These are phyloP conservation scores for Ilex aquifolium DNA, from an alignment of 257 asterid genomes.

Conservation along the genomic window DNA sequence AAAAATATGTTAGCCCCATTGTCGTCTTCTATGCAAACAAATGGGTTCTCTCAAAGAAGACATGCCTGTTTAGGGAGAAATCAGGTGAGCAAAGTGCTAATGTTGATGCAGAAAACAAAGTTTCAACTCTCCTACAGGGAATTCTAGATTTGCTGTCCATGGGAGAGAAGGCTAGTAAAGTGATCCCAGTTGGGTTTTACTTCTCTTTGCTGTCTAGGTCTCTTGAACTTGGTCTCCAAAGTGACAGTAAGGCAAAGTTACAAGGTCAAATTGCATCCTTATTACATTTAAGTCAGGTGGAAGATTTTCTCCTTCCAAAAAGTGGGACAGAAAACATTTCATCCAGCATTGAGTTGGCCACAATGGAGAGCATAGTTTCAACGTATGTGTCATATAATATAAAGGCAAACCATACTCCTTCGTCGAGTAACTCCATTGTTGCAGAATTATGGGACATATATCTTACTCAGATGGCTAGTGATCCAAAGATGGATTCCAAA, in stretches of 20 bases:
- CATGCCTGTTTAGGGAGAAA: conserved; percentile 4
- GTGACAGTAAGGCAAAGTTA: conserved; percentile 44
- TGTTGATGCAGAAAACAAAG: conserved; percentile 11
- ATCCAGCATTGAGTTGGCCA: conserved; percentile 23
- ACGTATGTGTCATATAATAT: conserved; percentile 27
- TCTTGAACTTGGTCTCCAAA: conserved; percentile 25
- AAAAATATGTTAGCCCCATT: conserved; percentile 61
- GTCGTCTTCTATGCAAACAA: conserved; percentile 48
- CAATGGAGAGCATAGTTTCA: conserved; percentile 50
- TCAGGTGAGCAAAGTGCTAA: not conserved
- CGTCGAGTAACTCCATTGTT: conserved; percentile 25
- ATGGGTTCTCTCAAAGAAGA: conserved; percentile 30
- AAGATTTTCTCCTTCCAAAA: conserved; percentile 37
- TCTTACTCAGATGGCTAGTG: conserved; percentile 38
- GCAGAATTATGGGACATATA: conserved; percentile 63
- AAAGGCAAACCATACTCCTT: conserved; percentile 25
- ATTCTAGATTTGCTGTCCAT: conserved; percentile 47
- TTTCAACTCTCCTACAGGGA: conserved; percentile 31
- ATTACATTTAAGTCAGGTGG: conserved; percentile 45
- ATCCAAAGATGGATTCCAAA: conserved; percentile 30
- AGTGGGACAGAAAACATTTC: conserved; percentile 17
- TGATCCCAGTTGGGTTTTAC: conserved; percentile 60
- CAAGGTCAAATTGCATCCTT: conserved; percentile 37
- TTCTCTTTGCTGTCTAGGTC: conserved; percentile 45
- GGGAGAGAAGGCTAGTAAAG: conserved; percentile 36